These are phyloP conservation scores for Solanum habrochaites DNA, from an alignment of 257 asterid species.

Conservation along the genomic window DNA sequence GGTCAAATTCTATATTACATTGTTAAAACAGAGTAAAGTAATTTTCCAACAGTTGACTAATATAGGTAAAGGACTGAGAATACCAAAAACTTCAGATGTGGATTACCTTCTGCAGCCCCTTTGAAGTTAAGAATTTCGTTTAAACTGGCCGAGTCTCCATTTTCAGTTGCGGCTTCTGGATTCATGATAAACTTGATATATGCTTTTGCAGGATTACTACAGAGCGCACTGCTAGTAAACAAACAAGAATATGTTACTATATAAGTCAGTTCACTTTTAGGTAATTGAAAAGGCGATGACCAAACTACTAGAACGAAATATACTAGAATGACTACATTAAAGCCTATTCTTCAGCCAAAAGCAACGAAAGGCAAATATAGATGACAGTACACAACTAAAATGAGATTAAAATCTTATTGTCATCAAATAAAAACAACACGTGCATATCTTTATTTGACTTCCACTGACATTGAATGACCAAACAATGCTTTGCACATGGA, in stretches of 20 bases:
- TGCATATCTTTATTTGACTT: not conserved
- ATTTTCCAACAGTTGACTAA: not conserved
- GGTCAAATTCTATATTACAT: not conserved
- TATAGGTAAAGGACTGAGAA: not conserved
- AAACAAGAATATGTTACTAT: not conserved
- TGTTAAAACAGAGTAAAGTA: not conserved
- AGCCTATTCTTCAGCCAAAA: not conserved
- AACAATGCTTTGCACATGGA: not conserved
- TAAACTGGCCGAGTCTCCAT: conserved; percentile 25
- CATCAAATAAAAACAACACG: not conserved
- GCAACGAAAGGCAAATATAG: not conserved
- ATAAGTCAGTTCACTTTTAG: not conserved
- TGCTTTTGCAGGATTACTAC: conserved; percentile 6
- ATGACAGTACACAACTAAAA: not conserved
- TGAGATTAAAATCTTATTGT: not conserved
- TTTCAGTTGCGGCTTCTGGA: conserved; percentile 35
- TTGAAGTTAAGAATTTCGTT: conserved; percentile 30
- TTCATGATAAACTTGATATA: conserved; percentile 40
- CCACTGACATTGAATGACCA: not conserved
- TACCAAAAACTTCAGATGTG: not conserved
- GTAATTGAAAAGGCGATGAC: not conserved
- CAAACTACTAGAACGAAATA: not conserved
- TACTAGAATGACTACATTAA: not conserved
- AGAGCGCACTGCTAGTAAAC: conserved; percentile 12
- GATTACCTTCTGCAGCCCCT: conserved; percentile 41